These are phyloP conservation scores for Boletus rubroflammeus DNA, from an alignment of 768 basidiomycete genomes.

Conservation along the genomic window DNA sequence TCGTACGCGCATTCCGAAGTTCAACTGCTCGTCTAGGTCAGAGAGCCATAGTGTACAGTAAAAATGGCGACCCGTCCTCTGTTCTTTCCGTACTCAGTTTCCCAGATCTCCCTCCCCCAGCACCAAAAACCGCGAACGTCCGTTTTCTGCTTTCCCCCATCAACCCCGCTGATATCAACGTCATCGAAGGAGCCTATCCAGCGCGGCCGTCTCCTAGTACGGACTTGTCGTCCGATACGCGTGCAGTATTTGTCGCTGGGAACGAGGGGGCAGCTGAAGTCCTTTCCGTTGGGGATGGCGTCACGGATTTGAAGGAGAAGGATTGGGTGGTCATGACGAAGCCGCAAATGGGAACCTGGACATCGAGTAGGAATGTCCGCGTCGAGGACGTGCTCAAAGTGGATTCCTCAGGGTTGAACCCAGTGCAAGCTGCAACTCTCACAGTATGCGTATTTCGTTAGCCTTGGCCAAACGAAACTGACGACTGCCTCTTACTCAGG, in stretches of 20 bases:
- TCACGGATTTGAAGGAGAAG: slow-evolving; percentile 43
- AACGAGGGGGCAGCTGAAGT: slow-evolving; percentile 77
- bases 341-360: slow-evolving; percentile 76
- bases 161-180: slow-evolving; percentile 80
- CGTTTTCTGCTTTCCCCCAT: slow-evolving; percentile 68
- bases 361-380: slow-evolving; percentile 49
- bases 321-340: slow-evolving; percentile 77
- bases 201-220: slow-evolving; percentile 46
- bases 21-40: slow-evolving; percentile 34
- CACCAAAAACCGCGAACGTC: slow-evolving; percentile 58
- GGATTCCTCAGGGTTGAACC: slow-evolving; percentile 46
- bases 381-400: slow-evolving; percentile 59
- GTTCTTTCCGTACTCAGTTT: slow-evolving; percentile 55
- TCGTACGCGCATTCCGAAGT: slow-evolving; percentile 28
- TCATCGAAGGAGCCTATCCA: slow-evolving; percentile 82
- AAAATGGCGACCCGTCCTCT: slow-evolving; percentile 57
- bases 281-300: slow-evolving; percentile 53
- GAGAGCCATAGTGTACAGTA: slow-evolving; percentile 64
- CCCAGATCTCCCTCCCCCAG: slow-evolving; percentile 49
- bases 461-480: background rate
- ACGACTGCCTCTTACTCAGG: slow-evolving; percentile 35
- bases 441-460: slow-evolving; percentile 43
- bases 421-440: slow-evolving; percentile 71
- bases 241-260: slow-evolving; percentile 58
- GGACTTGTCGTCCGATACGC: slow-evolving; percentile 32